Conservation (phyloP, 768 basidiomycete genomes). For the Punctularia strigosozonata region DNA sequence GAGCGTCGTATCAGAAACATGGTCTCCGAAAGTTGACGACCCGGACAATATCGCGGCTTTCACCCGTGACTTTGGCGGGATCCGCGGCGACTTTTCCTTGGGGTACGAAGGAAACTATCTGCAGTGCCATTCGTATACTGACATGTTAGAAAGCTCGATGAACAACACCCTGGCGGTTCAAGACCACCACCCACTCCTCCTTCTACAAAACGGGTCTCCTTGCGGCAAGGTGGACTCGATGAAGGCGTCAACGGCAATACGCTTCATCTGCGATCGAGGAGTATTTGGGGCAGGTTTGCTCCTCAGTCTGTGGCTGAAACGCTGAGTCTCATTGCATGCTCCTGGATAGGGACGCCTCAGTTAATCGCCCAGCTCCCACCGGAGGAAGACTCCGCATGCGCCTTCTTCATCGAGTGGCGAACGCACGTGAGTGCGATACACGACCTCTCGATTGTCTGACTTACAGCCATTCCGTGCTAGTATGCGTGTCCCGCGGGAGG, state of each 20-base stretch:
- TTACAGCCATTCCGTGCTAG: conserved; percentile 20
- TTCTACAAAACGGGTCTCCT: conserved; percentile 49
- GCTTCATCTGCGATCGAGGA: conserved; percentile 67
- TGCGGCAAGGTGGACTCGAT: conserved; percentile 39
- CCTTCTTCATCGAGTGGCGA: conserved; percentile 76
- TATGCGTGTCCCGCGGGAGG: conserved; percentile 64
- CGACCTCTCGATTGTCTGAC: background rate
- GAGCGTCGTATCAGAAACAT: conserved; percentile 41
- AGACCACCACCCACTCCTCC: conserved; percentile 41
- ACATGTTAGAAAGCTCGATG: conserved; percentile 30
- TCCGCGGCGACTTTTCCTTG: conserved; percentile 58
- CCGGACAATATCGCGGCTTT: conserved; percentile 49
- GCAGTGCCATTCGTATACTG: background rate
- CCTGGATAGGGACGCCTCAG: conserved; percentile 29
- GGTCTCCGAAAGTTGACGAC: conserved; percentile 41
- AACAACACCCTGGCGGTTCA: conserved; percentile 55
- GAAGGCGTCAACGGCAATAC: conserved; percentile 53
- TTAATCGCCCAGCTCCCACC: conserved; percentile 63
- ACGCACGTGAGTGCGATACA: conserved; percentile 44
- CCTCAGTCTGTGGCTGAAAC: background rate
- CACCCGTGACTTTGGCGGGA: conserved; percentile 42
- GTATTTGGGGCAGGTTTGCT: conserved; percentile 44
- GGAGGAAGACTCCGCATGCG: conserved; percentile 55
- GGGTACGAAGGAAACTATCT: conserved; percentile 33
- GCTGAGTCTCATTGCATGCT: background rate